Conservation (phyloP, 331 rosid genomes). For the Ulmus americana region DNA sequence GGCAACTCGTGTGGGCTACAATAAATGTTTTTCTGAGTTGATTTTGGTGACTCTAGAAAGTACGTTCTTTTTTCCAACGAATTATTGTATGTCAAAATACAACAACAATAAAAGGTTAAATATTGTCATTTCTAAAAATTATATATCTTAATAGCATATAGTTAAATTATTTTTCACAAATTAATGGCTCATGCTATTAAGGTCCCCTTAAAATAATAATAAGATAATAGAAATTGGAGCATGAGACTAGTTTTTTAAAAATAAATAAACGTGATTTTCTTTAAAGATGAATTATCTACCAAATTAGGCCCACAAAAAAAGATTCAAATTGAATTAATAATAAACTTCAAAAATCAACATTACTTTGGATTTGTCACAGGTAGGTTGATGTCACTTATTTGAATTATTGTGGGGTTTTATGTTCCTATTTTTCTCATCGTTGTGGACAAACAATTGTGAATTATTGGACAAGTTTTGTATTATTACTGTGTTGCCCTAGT, state of each 20-base stretch:
- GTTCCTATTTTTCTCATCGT: not conserved
- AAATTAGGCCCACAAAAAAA: slow-evolving; percentile 32
- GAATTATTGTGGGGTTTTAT: slow-evolving; percentile 38
- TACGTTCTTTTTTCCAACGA: no score
- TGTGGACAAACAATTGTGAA: not conserved
- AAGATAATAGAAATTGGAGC: slow-evolving; percentile 1
- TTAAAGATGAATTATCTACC: not conserved
- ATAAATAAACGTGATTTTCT: not conserved
- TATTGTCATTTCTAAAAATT: no score
- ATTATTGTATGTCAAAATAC: no score
- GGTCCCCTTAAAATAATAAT: not conserved
- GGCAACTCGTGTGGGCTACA: no score
- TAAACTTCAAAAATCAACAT: slow-evolving; percentile 12
- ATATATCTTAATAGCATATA: no score
- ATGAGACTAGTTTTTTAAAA: not conserved
- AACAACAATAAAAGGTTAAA: no score
- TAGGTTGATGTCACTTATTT: slow-evolving; percentile 54
- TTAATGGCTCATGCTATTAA: no score
- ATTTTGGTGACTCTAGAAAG: no score
- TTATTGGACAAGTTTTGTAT: not conserved
- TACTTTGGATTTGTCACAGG: slow-evolving; percentile 25
- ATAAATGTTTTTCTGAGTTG: no score
- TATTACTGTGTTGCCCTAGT: slow-evolving; percentile 7
- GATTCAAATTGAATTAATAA: slow-evolving; percentile 27
- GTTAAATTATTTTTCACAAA: no score